phyloP scores from a whole-genome alignment of 2,329 filamentous ascomycete species.

The Ophiobolus disseminans region DNA sequence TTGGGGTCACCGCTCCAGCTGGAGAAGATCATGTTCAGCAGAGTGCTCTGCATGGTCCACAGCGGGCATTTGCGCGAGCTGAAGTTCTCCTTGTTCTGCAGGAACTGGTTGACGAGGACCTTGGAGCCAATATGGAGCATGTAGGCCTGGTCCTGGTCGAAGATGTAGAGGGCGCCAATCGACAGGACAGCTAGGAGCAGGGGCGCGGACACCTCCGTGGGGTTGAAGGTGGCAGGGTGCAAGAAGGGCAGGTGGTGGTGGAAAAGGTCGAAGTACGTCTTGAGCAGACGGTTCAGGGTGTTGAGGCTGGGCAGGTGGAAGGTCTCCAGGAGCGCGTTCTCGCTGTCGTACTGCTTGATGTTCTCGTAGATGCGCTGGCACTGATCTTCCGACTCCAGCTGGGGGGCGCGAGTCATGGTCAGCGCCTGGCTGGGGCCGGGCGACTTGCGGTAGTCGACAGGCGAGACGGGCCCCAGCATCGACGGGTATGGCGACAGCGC shows the following conservation, averaged over 20 bases:
- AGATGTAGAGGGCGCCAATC: constrained; percentile 94
- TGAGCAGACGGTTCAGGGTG: constrained; percentile 88
- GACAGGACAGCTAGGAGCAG: constrained; percentile 89
- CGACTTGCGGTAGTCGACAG: constrained; percentile 73
- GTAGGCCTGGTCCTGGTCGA: constrained; percentile 96
- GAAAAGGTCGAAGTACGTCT: constrained; percentile 96
- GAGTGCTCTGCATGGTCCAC: constrained; percentile 97
- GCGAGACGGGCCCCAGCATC: constrained; percentile 71
- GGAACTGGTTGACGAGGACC: constrained; percentile 93
- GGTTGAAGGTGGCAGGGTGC: constrained; percentile 88
- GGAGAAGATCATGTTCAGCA: constrained; percentile 98
- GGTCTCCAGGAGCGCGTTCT: constrained; percentile 82
- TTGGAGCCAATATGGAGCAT: constrained; percentile 98
- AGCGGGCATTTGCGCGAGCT: constrained; percentile 96
- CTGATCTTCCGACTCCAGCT: constrained; percentile 84
- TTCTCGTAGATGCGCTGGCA: constrained; percentile 85
- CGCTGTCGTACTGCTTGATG: constrained; percentile 79
- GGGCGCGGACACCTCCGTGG: constrained; percentile 79
- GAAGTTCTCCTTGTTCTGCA: constrained; percentile 98
- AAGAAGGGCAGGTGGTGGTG: constrained; percentile 96
- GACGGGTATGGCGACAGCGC: constrained; percentile 75
- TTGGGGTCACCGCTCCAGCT: constrained; percentile 99
- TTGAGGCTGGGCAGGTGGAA: constrained; percentile 84
- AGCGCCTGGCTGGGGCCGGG: constrained; percentile 71
- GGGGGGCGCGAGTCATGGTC: constrained; percentile 74